A percentile compares a stretch with the other conserved stretches of the same genome.
These are phyloP conservation scores for Thermothielavioides terrestris DNA, from an alignment of 495 filamentous ascomycete genomes.

Conservation along the genomic window DNA sequence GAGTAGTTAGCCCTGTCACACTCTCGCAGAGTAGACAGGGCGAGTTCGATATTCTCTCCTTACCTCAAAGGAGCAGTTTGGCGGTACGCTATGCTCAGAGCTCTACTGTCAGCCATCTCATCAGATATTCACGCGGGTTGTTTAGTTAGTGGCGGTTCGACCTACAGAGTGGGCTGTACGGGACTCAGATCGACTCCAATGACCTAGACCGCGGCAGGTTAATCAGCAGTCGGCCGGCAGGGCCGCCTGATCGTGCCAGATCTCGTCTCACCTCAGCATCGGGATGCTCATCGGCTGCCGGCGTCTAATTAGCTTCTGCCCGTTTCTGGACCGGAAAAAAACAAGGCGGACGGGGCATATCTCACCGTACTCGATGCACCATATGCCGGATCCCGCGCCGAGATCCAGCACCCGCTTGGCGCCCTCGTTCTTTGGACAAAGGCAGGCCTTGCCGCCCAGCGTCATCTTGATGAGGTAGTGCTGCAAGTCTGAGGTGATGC, in stretches of 20 bases:
- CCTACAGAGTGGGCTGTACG: not conserved
- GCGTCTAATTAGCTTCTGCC: not conserved
- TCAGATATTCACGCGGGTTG: too few relatives aligned
- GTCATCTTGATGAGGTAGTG: constrained; percentile 29
- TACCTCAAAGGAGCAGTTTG: not conserved
- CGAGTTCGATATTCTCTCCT: too few relatives aligned
- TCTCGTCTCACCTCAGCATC: not conserved
- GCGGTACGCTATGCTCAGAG: not conserved
- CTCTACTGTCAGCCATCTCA: not conserved
- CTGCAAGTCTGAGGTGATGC: constrained; percentile 35
- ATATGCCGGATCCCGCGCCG: constrained; percentile 17
- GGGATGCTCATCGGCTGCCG: not conserved
- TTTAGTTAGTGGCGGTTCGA: not conserved
- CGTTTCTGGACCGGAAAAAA: too few relatives aligned
- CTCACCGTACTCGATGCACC: constrained; percentile 14
- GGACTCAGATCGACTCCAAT: not conserved
- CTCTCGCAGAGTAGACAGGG: too few relatives aligned
- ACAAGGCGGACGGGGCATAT: too few relatives aligned
- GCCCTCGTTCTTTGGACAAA: constrained; percentile 23
- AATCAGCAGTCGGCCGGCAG: too few relatives aligned
- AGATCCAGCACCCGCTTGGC: constrained; percentile 25
- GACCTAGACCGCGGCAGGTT: not conserved
- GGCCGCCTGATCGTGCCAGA: too few relatives aligned
- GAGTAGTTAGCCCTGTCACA: too few relatives aligned
- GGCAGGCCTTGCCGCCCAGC: constrained; percentile 21